A percentile compares a stretch with the other conserved stretches of the same genome.
Evolutionary conservation across 2,329 filamentous ascomycete species (phyloP).

Genomic region (Diaporthe citri): DNA sequence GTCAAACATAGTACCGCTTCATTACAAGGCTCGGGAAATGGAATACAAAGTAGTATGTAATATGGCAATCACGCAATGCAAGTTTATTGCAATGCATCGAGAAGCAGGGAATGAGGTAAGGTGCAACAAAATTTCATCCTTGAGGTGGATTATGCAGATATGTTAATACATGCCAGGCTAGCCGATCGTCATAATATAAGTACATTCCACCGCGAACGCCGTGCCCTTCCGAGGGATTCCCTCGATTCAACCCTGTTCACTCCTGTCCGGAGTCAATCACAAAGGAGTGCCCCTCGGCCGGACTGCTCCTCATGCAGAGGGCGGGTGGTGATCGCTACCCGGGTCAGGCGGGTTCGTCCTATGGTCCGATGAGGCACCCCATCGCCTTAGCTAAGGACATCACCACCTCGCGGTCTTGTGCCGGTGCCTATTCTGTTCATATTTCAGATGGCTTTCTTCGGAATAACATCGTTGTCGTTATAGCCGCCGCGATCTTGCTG

Average conservation of each 20-base stretch:
- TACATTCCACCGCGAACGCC: slow-evolving; percentile 16
- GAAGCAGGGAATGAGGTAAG: neutral
- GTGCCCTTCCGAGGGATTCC: neutral
- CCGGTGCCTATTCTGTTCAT: slow-evolving; percentile 35
- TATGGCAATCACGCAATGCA: neutral
- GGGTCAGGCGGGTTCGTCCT: slow-evolving; percentile 51
- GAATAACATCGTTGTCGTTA: slow-evolving; percentile 54
- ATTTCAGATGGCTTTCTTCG: slow-evolving; percentile 45
- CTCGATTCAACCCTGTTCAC: neutral
- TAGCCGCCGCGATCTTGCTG: slow-evolving; percentile 50
- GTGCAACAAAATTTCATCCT: neutral
- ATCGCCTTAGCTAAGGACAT: slow-evolving; percentile 52
- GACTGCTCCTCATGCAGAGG: slow-evolving; percentile 55
- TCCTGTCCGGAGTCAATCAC: slow-evolving; percentile 47
- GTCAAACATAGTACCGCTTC: too few species aligned
- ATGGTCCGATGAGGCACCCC: slow-evolving; percentile 55
- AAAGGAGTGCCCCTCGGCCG: slow-evolving; percentile 58
- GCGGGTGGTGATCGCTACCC: slow-evolving; percentile 58
- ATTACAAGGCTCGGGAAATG: neutral
- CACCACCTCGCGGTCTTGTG: slow-evolving; percentile 40
- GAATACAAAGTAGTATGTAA: neutral
- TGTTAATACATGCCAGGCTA: slow-evolving; percentile 28
- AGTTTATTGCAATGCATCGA: too few species aligned
- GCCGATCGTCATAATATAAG: slow-evolving; percentile 4
- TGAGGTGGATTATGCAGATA: neutral